Evolutionary conservation across 2,329 filamentous ascomycete genomes (phyloP).

Genomic region (Akanthomyces dipterigenus): DNA sequence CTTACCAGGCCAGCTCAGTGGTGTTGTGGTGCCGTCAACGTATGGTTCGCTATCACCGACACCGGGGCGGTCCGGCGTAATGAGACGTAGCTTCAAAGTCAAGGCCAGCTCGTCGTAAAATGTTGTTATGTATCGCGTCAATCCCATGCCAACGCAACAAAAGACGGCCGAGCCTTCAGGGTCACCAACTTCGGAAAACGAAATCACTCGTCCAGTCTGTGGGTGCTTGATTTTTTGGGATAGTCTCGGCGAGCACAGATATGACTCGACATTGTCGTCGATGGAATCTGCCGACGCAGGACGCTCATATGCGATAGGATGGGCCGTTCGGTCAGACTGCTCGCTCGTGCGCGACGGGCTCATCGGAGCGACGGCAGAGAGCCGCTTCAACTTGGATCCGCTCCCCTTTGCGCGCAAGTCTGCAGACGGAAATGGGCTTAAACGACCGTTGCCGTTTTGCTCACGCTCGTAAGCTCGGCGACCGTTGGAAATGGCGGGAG

Average conservation of each 20-base stretch:
- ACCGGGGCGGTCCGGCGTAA: conserved; percentile 89
- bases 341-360: conserved; percentile 32
- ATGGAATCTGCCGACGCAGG: conserved; percentile 78
- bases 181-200: conserved; percentile 94
- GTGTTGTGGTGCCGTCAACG: conserved; percentile 72
- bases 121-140: conserved; percentile 91
- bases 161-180: conserved; percentile 87
- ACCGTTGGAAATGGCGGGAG: conserved; percentile 60
- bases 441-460: conserved; percentile 38
- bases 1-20: conserved; percentile 85
- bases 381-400: conserved; percentile 51
- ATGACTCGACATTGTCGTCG: conserved; percentile 79
- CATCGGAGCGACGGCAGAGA: conserved; percentile 38
- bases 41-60: conserved; percentile 89
- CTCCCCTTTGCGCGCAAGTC: conserved; percentile 44
- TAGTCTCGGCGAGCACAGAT: conserved; percentile 73
- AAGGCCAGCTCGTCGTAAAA: conserved; percentile 95
- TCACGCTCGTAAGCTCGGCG: conserved; percentile 45
- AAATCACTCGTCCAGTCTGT: conserved; percentile 79
- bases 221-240: conserved; percentile 86
- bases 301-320: conserved; percentile 57
- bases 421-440: conserved; percentile 37
- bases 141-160: conserved; percentile 94
- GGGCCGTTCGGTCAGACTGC: conserved; percentile 21
- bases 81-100: conserved; percentile 80